Evolutionary conservation across 2,329 filamentous ascomycete genomes (phyloP).

Genomic region (Colletotrichum sp.): DNA sequence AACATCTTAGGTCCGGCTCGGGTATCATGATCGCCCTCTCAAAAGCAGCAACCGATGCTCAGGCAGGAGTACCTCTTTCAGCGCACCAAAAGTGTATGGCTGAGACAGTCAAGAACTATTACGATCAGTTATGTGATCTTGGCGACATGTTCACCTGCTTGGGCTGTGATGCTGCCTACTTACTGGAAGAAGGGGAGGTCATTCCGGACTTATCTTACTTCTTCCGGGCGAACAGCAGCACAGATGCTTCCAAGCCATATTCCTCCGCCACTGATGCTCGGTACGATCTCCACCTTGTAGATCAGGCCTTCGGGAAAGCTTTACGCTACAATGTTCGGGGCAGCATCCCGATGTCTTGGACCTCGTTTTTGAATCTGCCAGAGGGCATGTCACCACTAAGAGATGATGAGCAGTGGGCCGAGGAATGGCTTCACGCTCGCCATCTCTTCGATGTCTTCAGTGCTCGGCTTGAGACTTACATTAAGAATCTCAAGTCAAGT

Average conservation of each 20-base stretch:
- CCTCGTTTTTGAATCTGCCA: not conserved
- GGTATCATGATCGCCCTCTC: not conserved
- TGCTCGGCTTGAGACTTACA: not conserved
- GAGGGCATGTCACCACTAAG: not conserved
- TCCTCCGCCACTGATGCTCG: not conserved
- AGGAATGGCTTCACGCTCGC: not conserved
- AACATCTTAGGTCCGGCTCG: conserved; percentile 24
- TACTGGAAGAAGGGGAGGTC: conserved; percentile 20
- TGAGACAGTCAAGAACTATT: not conserved
- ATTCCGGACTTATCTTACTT: not conserved
- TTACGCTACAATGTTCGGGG: not conserved
- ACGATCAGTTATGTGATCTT: conserved; percentile 19
- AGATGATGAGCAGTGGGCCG: not conserved
- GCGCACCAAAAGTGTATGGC: not conserved
- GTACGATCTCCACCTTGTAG: not conserved
- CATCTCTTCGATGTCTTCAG: not conserved
- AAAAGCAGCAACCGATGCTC: not conserved
- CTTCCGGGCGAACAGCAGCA: not conserved
- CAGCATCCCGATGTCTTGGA: not conserved
- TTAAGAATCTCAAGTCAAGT: not conserved
- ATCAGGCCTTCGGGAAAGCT: not conserved
- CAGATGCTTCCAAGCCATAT: not conserved
- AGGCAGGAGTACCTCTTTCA: not conserved
- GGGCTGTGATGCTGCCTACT: conserved; percentile 22
- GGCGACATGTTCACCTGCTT: conserved; percentile 25